These are phyloP conservation scores for Claviceps monticola DNA, from an alignment of 2,329 filamentous ascomycete species.

Conservation along the genomic window DNA sequence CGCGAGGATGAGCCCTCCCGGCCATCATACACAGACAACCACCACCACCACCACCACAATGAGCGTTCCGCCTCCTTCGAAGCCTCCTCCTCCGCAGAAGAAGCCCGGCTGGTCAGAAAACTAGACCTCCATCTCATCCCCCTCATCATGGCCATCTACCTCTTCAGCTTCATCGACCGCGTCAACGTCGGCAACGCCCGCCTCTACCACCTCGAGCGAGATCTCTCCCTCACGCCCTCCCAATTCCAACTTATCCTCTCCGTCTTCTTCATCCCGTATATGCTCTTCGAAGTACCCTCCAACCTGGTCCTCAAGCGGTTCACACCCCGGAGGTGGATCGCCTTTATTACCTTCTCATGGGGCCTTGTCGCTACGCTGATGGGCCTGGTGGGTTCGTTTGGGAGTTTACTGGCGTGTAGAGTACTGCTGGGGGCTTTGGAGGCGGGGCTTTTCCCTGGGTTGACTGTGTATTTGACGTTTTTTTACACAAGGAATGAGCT, in stretches of 20 bases:
- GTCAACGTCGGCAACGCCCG: slow-evolving; percentile 64
- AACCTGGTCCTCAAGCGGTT: slow-evolving; percentile 52
- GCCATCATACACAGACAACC: background rate
- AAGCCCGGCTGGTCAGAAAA: slow-evolving; percentile 39
- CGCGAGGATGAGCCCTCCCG: background rate
- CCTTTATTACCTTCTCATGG: slow-evolving; percentile 51
- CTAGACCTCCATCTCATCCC: slow-evolving; percentile 51
- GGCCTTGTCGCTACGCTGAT: slow-evolving; percentile 56
- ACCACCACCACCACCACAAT: no score
- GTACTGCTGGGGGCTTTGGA: slow-evolving; percentile 56
- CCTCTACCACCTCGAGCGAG: slow-evolving; percentile 50
- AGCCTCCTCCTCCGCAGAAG: no score
- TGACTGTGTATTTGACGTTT: slow-evolving; percentile 57
- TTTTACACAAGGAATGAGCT: slow-evolving; percentile 66
- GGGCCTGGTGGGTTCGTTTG: slow-evolving; percentile 53
- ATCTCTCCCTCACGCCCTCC: slow-evolving; percentile 42
- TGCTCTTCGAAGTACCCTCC: slow-evolving; percentile 48
- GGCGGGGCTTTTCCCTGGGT: slow-evolving; percentile 55
- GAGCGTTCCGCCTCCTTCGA: no score
- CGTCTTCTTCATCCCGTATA: slow-evolving; percentile 53
- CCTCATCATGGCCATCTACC: slow-evolving; percentile 54
- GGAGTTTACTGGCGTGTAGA: slow-evolving; percentile 51
- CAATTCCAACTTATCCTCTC: slow-evolving; percentile 59
- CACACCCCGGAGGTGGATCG: slow-evolving; percentile 47
- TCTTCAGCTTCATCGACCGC: slow-evolving; percentile 61